phyloP scores from a whole-genome alignment of 2,329 filamentous ascomycete genomes.

The Fusarium liriodendri region DNA sequence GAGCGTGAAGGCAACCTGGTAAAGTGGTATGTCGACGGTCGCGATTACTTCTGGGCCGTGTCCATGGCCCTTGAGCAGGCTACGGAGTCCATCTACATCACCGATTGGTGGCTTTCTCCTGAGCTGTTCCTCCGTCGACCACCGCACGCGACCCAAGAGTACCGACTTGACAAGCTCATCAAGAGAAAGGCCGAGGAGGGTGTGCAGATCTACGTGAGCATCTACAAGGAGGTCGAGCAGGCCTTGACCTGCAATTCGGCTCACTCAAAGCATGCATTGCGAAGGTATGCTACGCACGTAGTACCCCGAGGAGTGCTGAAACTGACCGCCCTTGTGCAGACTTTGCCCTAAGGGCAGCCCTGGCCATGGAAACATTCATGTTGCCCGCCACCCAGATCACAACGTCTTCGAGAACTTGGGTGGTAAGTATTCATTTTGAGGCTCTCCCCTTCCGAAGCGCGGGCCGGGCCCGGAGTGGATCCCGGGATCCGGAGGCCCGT shows the following conservation, averaged over 20 bases:
- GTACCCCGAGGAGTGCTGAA: neutral
- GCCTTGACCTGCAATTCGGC: conserved; percentile 91
- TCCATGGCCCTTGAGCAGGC: conserved; percentile 90
- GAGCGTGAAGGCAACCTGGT: conserved; percentile 85
- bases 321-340: neutral
- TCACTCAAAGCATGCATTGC: conserved; percentile 80
- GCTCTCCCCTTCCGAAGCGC: neutral
- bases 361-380: conserved; percentile 87
- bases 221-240: conserved; percentile 89
- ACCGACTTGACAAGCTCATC: conserved; percentile 85
- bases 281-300: neutral
- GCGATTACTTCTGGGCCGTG: conserved; percentile 96
- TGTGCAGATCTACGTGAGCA: conserved; percentile 92
- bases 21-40: conserved; percentile 98
- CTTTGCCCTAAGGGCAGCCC: conserved; percentile 85
- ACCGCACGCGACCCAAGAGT: conserved; percentile 84
- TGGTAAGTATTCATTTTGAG: conserved; percentile 56
- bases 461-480: neutral
- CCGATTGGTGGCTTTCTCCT: conserved; percentile 96
- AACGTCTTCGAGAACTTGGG: conserved; percentile 91
- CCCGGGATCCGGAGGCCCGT: neutral
- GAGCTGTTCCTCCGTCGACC: conserved; percentile 88
- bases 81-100: conserved; percentile 94
- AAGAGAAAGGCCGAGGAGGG: conserved; percentile 92
- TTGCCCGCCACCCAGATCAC: conserved; percentile 94